Evolutionary conservation across 176 grass and related monocot genomes (phyloP).

Genomic region (Oryza meridionalis): DNA sequence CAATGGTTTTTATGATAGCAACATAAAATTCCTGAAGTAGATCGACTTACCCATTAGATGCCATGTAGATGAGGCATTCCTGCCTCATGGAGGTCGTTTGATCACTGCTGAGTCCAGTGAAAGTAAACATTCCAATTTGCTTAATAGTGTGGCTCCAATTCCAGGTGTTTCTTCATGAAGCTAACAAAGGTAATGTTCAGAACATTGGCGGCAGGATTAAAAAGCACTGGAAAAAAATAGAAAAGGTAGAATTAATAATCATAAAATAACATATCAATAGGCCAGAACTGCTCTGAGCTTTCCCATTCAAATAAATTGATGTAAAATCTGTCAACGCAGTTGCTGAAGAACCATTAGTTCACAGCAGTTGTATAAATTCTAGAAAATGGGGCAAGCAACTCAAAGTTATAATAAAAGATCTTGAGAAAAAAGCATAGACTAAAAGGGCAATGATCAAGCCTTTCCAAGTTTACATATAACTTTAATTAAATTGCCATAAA

Average conservation of each 20-base stretch:
- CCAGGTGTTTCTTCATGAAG: constrained; percentile 77
- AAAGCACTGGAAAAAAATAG: background rate
- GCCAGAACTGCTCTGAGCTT: background rate
- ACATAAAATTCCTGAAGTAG: constrained; percentile 9
- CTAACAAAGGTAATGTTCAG: constrained; percentile 17
- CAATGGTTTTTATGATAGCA: background rate
- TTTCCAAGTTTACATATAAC: background rate
- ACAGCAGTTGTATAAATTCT: background rate
- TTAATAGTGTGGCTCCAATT: constrained; percentile 95
- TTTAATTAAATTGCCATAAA: constrained; percentile 12
- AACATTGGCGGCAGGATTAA: background rate
- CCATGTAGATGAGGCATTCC: constrained; percentile 96
- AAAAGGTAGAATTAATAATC: background rate
- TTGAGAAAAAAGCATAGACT: background rate
- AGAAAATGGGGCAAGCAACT: background rate
- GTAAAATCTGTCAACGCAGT: background rate
- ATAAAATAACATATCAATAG: background rate
- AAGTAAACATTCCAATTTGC: constrained; percentile 99
- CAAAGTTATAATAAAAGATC: constrained; percentile 25
- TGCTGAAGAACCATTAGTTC: background rate
- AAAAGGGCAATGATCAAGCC: background rate
- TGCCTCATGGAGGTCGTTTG: constrained; percentile 90
- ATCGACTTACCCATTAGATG: constrained; percentile 84
- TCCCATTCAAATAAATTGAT: background rate
- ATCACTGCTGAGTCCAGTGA: constrained; percentile 86